A percentile compares a stretch with the other conserved stretches of the same genome.
Evolutionary conservation across 192 early-diverging fungal species (phyloP).

Genomic region (Funneliformis geosporum): DNA sequence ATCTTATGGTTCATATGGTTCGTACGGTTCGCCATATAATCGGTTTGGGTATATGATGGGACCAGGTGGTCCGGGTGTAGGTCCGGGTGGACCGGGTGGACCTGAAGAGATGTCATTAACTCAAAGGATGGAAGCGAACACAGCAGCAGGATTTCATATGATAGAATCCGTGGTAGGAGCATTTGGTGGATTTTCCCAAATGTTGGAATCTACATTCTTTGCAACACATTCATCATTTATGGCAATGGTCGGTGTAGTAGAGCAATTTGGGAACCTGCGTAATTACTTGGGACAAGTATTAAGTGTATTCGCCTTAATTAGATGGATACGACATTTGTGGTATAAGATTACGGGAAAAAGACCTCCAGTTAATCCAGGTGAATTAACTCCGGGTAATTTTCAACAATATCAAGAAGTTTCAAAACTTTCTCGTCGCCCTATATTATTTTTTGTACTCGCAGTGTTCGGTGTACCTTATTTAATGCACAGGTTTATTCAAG

Average conservation of each 20-base stretch:
- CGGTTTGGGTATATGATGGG: slow-evolving; percentile 41
- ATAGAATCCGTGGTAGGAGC: slow-evolving; percentile 93
- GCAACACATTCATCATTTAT: slow-evolving; percentile 92
- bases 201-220: slow-evolving; percentile 98
- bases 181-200: slow-evolving; percentile 96
- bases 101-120: slow-evolving; percentile 71
- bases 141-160: slow-evolving; percentile 88
- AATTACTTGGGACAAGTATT: slow-evolving; percentile 84
- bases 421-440: slow-evolving; percentile 59
- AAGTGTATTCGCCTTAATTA: slow-evolving; percentile 75
- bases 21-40: slow-evolving; percentile 42
- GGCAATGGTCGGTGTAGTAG: slow-evolving; percentile 98
- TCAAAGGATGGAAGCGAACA: slow-evolving; percentile 87
- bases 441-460: slow-evolving; percentile 82
- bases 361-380: slow-evolving; percentile 66
- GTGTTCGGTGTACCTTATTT: slow-evolving; percentile 90
- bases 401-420: slow-evolving; percentile 70
- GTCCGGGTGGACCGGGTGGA: slow-evolving; percentile 58
- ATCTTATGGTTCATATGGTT: slow-evolving; percentile 51
- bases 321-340: slow-evolving; percentile 65
- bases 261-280: slow-evolving; percentile 93
- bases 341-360: slow-evolving; percentile 67
- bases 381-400: slow-evolving; percentile 75
- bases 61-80: slow-evolving; percentile 42
- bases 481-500: slow-evolving; percentile 85